A percentile compares a stretch with the other conserved stretches of the same genome.
These are phyloP conservation scores for Moesziomyces antarcticus DNA, from an alignment of 1,284 basidiomycete species.

Conservation along the genomic window DNA sequence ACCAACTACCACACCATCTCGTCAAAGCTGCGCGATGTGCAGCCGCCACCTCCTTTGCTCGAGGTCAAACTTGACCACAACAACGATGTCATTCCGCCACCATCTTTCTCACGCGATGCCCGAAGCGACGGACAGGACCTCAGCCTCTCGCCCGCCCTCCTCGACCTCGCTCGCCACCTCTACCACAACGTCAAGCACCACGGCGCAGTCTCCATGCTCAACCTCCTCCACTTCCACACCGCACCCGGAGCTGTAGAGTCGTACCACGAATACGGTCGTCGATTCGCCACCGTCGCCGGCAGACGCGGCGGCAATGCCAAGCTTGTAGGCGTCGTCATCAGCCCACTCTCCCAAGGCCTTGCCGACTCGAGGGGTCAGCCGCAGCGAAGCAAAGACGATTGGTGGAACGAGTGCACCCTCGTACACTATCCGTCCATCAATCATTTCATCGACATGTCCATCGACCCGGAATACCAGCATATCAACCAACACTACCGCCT, in stretches of 20 bases:
- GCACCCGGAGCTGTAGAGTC: conserved; percentile 17
- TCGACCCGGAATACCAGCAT: conserved; percentile 46
- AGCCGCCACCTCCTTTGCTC: conserved; percentile 13
- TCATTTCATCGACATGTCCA: conserved; percentile 53
- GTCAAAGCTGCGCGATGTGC: conserved; percentile 5
- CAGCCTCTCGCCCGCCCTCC: conserved; percentile 32
- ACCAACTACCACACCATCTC: conserved; percentile 36
- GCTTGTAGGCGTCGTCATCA: conserved; percentile 45
- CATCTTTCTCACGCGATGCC: background rate
- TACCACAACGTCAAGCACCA: conserved; percentile 16
- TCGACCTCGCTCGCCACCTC: conserved; percentile 29
- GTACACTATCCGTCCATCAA: conserved; percentile 52
- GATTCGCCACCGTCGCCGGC: conserved; percentile 36
- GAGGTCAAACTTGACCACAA: conserved; percentile 23
- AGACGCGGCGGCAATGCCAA: conserved; percentile 48
- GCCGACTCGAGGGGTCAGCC: conserved; percentile 18
- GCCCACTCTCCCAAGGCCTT: conserved; percentile 13
- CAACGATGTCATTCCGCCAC: conserved; percentile 20
- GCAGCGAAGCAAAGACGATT: conserved; percentile 13
- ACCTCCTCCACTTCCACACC: conserved; percentile 45
- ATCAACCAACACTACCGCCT: conserved; percentile 47
- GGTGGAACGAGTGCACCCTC: conserved; percentile 51
- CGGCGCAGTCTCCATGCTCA: conserved; percentile 50
- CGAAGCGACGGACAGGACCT: conserved; percentile 38
- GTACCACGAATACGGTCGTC: conserved; percentile 49